Conservation (phyloP, 2,329 filamentous ascomycete species). For the Pseudocercospora crystallina region DNA sequence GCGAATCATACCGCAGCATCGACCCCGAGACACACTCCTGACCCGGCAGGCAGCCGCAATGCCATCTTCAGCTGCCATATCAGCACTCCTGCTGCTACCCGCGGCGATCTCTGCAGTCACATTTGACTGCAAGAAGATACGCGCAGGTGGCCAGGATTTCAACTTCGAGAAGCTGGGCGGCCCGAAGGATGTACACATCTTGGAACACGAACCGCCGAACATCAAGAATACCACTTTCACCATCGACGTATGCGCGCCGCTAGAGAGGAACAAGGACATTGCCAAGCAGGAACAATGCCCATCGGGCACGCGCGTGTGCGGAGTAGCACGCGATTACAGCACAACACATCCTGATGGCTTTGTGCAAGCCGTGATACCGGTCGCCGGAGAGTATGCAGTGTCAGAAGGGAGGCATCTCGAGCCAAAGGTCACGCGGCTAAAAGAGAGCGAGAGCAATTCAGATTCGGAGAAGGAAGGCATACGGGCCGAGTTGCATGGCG, state of each 20-base stretch:
- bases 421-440: slow-evolving; percentile 65
- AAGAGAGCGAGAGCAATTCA: slow-evolving; percentile 60
- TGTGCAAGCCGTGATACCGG: slow-evolving; percentile 63
- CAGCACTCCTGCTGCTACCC: slow-evolving; percentile 31
- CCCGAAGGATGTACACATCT: slow-evolving; percentile 66
- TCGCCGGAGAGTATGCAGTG: slow-evolving; percentile 69
- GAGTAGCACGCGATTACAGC: slow-evolving; percentile 61
- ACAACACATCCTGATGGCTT: slow-evolving; percentile 49
- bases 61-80: slow-evolving; percentile 20
- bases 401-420: slow-evolving; percentile 62
- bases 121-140: slow-evolving; percentile 63
- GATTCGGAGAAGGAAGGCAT: slow-evolving; percentile 72
- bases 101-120: slow-evolving; percentile 46
- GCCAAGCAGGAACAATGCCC: slow-evolving; percentile 60
- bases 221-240: slow-evolving; percentile 77
- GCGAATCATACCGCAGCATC: too few relatives aligned
- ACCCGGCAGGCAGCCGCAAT: slow-evolving; percentile 6
- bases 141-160: slow-evolving; percentile 60
- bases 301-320: slow-evolving; percentile 73
- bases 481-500: slow-evolving; percentile 65
- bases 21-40: too few relatives aligned
- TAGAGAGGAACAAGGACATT: slow-evolving; percentile 62
- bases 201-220: slow-evolving; percentile 48
- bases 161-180: slow-evolving; percentile 65
- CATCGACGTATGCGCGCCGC: slow-evolving; percentile 69